Conservation (phyloP, 768 basidiomycete genomes). For the Agaricus bisporus region DNA sequence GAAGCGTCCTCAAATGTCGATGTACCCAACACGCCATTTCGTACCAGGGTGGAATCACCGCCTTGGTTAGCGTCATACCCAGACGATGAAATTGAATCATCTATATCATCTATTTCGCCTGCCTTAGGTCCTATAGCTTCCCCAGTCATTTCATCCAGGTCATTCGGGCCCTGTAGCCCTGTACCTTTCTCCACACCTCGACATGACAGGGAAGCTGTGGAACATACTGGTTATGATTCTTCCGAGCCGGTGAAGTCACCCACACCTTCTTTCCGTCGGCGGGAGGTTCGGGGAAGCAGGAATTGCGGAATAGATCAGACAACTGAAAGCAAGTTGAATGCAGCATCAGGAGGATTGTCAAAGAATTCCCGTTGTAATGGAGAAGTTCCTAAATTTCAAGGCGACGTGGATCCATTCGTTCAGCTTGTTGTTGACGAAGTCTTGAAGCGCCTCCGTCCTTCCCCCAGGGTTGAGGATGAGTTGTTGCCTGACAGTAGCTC, state of each 20-base stretch:
- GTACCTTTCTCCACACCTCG: constrained; percentile 1
- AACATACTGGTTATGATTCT: background rate
- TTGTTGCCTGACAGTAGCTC: background rate
- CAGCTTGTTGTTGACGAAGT: constrained; percentile 6
- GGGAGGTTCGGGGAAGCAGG: background rate
- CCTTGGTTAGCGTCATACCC: constrained; percentile 23
- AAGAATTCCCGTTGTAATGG: background rate
- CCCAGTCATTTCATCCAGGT: constrained; percentile 11
- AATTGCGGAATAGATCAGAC: background rate
- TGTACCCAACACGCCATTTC: constrained; percentile 2
- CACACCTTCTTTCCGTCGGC: background rate
- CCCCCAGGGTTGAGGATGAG: background rate
- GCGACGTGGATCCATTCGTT: background rate
- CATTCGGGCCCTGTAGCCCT: constrained; percentile 3
- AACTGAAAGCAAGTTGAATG: background rate
- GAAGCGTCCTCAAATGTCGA: background rate
- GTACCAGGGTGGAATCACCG: constrained; percentile 25
- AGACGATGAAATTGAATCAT: constrained; percentile 12
- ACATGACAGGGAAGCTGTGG: background rate
- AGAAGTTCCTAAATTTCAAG: background rate
- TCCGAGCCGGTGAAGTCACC: background rate
- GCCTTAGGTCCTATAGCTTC: constrained; percentile 14
- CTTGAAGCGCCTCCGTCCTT: constrained; percentile 2
- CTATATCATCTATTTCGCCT: constrained; percentile 12
- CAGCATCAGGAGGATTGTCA: background rate